A percentile compares a stretch with the other conserved stretches of the same genome.
These are phyloP conservation scores for Zygoascus biomembranicola DNA, from an alignment of 805 yeast genomes.

Conservation along the genomic window DNA sequence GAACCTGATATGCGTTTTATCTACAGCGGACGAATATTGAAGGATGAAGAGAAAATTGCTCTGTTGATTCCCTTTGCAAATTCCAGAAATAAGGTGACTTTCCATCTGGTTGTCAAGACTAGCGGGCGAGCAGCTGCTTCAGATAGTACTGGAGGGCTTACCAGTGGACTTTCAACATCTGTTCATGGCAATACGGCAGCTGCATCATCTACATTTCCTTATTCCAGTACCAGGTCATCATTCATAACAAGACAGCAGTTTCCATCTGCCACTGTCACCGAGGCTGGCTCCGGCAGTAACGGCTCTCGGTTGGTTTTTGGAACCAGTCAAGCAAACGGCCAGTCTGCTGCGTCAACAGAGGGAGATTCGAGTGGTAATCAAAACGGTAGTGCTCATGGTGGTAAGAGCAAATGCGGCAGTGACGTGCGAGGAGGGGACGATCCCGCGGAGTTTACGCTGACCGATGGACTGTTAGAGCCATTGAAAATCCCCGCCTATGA, in stretches of 20 bases:
- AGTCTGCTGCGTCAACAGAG: neutral
- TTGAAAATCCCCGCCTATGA: neutral
- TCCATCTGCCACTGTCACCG: too few species aligned
- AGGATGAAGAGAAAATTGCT: constrained; percentile 1
- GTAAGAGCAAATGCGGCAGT: neutral
- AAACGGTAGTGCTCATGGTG: neutral
- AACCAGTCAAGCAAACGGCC: neutral
- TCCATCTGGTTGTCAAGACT: constrained; percentile 9
- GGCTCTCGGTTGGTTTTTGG: neutral
- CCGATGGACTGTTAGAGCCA: neutral
- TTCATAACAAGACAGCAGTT: neutral
- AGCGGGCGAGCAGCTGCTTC: neutral
- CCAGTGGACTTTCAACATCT: neutral
- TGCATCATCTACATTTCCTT: neutral
- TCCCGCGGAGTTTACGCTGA: neutral
- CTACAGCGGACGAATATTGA: constrained; percentile 7
- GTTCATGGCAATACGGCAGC: neutral
- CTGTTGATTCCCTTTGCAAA: neutral
- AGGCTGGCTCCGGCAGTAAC: neutral
- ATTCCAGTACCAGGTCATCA: neutral
- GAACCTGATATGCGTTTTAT: constrained; percentile 5
- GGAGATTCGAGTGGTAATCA: neutral
- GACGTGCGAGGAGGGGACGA: neutral
- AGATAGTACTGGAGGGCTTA: neutral
- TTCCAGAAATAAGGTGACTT: constrained; percentile 2